phyloP scores from a whole-genome alignment of 805 yeast genomes.

The Sungouiozyma ichnusensis region DNA sequence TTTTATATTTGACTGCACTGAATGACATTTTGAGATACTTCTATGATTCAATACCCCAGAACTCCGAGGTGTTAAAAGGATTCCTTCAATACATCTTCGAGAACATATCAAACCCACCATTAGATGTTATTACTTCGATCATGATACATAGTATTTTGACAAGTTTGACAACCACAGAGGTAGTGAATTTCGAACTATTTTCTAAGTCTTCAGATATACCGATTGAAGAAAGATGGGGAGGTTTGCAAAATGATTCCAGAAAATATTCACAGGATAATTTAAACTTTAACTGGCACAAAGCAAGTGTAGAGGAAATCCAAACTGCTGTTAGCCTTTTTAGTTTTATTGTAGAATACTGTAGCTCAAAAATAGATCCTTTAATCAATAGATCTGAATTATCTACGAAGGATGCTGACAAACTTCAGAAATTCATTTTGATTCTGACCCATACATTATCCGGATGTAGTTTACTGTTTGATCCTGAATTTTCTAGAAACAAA shows the following conservation, averaged over 20 bases:
- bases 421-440: slow-evolving; percentile 45
- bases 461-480: slow-evolving; percentile 60
- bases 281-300: slow-evolving; percentile 66
- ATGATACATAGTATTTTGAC: slow-evolving; percentile 58
- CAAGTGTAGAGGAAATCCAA: slow-evolving; percentile 43
- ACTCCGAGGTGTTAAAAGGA: slow-evolving; percentile 36
- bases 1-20: slow-evolving; percentile 59
- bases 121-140: slow-evolving; percentile 48
- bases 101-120: slow-evolving; percentile 38
- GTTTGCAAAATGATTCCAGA: slow-evolving; percentile 44
- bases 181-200: slow-evolving; percentile 45
- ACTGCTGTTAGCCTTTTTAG: slow-evolving; percentile 54
- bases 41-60: slow-evolving; percentile 37
- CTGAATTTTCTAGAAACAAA: slow-evolving; percentile 39
- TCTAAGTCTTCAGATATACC: slow-evolving; percentile 34
- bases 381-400: slow-evolving; percentile 14
- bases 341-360: slow-evolving; percentile 34
- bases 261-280: slow-evolving; percentile 42
- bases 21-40: slow-evolving; percentile 65
- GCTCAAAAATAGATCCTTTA: slow-evolving; percentile 33
- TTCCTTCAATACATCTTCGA: slow-evolving; percentile 23
- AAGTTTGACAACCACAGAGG: slow-evolving; percentile 49
- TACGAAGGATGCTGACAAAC: slow-evolving; percentile 34
- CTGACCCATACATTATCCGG: slow-evolving; percentile 60
- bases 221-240: slow-evolving; percentile 60